Conservation (phyloP, 2,329 filamentous ascomycete genomes). For the Colletotrichum spaethianum region DNA sequence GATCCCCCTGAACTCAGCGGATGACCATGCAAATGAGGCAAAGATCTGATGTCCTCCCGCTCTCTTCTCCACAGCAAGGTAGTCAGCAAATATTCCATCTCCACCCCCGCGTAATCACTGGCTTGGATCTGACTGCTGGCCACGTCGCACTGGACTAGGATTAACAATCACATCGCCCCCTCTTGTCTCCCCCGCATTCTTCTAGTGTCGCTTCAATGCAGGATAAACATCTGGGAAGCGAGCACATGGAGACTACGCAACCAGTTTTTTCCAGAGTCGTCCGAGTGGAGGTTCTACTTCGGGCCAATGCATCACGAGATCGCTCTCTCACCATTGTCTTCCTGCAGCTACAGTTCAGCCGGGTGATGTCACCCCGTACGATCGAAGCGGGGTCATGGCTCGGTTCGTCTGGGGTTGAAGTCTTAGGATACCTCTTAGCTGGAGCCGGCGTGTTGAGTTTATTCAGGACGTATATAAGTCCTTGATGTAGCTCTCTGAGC, state of each 20-base stretch:
- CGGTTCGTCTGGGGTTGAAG: neutral
- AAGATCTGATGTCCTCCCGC: neutral
- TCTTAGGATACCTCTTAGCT: neutral
- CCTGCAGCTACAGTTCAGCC: conserved; percentile 14
- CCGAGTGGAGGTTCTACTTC: neutral
- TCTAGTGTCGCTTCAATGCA: neutral
- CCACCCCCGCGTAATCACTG: neutral
- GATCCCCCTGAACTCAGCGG: no score
- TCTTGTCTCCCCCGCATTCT: neutral
- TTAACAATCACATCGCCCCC: neutral
- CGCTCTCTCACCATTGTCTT: neutral
- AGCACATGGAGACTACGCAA: neutral
- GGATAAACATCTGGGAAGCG: neutral
- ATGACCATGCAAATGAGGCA: neutral
- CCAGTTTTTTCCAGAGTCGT: neutral
- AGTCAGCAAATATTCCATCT: neutral
- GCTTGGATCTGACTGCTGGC: neutral
- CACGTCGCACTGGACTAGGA: neutral
- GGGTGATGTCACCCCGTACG: conserved; percentile 12
- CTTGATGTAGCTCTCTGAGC: neutral
- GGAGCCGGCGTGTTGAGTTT: neutral
- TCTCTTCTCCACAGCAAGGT: neutral
- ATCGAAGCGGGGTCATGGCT: conserved; percentile 15
- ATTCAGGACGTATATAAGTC: neutral
- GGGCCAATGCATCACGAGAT: neutral